Conservation (phyloP, 1,284 basidiomycete genomes). For the Pascua sp. region DNA sequence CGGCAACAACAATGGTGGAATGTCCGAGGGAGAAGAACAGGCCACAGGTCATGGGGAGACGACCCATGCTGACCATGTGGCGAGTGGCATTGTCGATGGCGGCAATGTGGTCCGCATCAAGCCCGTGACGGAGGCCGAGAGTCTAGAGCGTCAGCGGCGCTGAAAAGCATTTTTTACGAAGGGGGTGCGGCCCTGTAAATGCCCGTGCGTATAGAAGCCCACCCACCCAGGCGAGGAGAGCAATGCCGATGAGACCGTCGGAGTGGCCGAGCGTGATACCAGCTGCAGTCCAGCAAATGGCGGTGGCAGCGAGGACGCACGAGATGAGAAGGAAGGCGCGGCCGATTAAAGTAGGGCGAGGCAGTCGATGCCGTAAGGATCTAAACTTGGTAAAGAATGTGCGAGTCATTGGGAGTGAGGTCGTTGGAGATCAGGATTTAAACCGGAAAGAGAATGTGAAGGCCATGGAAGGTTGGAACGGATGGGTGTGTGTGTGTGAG, state of each 20-base stretch:
- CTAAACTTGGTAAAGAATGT: no score
- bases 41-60: slow-evolving; percentile 76
- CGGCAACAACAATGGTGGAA: slow-evolving; percentile 77
- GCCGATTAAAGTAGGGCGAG: slow-evolving; percentile 64
- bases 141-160: background rate
- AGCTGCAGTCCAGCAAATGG: slow-evolving; percentile 66
- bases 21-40: slow-evolving; percentile 84
- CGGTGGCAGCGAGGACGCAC: slow-evolving; percentile 63
- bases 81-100: slow-evolving; percentile 88
- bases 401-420: no score
- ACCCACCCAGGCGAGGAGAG: slow-evolving; percentile 75
- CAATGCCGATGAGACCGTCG: slow-evolving; percentile 61
- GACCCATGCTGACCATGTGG: slow-evolving; percentile 67
- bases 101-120: slow-evolving; percentile 88
- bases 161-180: no score
- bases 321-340: slow-evolving; percentile 63
- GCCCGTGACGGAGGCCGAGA: slow-evolving; percentile 47
- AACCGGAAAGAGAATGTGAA: no score
- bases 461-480: no score
- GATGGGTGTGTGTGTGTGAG: no score
- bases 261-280: slow-evolving; percentile 63
- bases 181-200: background rate
- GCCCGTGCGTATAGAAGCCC: slow-evolving; percentile 31
- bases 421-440: no score
- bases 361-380: background rate